Evolutionary conservation across 176 grass and related monocot species (phyloP), one percentile per base, ranked within the genome.

Genomic region (Oryza coarctata): DNA sequence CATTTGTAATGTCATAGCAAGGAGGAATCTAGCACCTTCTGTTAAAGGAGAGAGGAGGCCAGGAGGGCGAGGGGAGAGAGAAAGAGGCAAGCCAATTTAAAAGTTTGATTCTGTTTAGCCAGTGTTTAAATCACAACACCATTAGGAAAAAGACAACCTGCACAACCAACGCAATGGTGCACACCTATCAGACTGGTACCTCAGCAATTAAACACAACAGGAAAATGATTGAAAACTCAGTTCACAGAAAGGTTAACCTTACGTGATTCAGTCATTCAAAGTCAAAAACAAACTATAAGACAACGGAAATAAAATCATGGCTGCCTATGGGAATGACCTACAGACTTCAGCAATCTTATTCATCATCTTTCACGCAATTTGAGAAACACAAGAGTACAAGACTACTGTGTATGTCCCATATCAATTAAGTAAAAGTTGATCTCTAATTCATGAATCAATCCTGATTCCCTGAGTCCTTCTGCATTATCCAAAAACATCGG

Each of bases 161-260:
- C 18, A 77, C 18, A 38, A 71, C 65, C 33, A 78, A 32, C n/a
- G n/a, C 65, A 83, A 26, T 77, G 65, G 31, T 26, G 40, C 10
- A 28, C 67, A 30, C 9, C 43, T 65, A 72, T 14, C 41, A 55
- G 11, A 58, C 70, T 43, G 63, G 22, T 18, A 14, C 13, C 20
- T 17, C 15, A 58, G 45, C 36, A 31, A 34, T 43, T 43, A 44
- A 75, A 50, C 0, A 17, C 0, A 15, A n/a, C 1, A 13, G 0
- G 27, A 44, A 18, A 58, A 66, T 40, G 17, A 41, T 50, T 68
- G 20, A 47, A 49, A 73, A 68, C 7, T 70, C 62, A 44, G 27
- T 26, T 74, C 57, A 6, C 20, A 2, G 12, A 74, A 6, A 43
- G n/a, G 36, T 88, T 67, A 20, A 83, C 18, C 82, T 20, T 65